These are phyloP conservation scores for Macrophomina tecta DNA, from an alignment of 2,329 filamentous ascomycete species.

Conservation along the genomic window DNA sequence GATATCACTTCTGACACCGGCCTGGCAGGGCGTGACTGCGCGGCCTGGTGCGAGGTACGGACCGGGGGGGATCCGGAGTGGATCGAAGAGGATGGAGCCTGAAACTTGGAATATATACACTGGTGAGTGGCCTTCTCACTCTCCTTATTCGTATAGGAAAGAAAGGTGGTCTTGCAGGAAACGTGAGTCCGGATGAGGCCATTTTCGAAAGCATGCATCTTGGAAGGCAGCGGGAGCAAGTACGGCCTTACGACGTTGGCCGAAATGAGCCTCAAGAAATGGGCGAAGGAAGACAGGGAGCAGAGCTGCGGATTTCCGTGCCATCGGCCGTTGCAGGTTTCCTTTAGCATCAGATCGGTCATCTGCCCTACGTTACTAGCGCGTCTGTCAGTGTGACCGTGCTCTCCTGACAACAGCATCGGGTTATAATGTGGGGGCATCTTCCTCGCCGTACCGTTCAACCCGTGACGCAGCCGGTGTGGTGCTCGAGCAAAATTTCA, in stretches of 20 bases:
- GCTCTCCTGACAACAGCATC: not conserved
- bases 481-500: not conserved
- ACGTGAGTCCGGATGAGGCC: not conserved
- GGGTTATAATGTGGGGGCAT: not conserved
- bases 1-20: not conserved
- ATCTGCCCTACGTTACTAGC: not conserved
- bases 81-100: conserved; percentile 55
- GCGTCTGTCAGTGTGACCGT: not conserved
- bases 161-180: too few species aligned
- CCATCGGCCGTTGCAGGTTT: not conserved
- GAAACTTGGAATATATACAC: conserved; percentile 57
- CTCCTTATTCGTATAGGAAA: too few species aligned
- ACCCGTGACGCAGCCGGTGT: not conserved
- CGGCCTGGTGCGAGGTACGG: conserved; percentile 61
- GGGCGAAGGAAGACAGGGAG: not conserved
- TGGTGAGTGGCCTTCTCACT: conserved; percentile 38
- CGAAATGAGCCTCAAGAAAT: not conserved
- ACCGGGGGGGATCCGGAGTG: conserved; percentile 58
- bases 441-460: not conserved
- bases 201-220: not conserved
- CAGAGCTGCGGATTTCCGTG: not conserved
- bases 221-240: too few species aligned
- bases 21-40: conserved; percentile 53
- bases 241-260: not conserved
- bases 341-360: not conserved